Conservation (phyloP, 2,329 filamentous ascomycete genomes). For the Trichophaea hybrida region DNA sequence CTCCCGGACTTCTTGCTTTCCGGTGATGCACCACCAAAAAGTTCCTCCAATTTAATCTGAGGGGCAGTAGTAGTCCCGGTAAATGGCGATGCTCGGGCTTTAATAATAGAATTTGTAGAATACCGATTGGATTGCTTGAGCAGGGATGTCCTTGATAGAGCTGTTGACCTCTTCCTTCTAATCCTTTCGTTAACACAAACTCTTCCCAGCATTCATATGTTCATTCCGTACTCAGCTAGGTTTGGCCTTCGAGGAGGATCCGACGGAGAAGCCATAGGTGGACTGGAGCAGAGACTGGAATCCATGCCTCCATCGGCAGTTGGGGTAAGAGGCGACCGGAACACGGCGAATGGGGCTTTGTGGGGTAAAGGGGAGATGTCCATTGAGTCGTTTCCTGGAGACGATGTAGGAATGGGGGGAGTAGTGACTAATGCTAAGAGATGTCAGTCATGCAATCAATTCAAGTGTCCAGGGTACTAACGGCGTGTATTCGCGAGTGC, state of each 20-base stretch:
- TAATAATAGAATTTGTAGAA: conserved; percentile 40
- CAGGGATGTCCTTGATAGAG: conserved; percentile 59
- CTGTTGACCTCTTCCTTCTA: conserved; percentile 50
- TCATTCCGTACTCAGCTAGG: conserved; percentile 18
- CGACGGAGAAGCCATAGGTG: conserved; percentile 12
- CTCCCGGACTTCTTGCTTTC: conserved; percentile 16
- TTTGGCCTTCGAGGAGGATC: conserved; percentile 11
- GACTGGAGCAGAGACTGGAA: conserved; percentile 17
- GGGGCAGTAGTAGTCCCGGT: conserved; percentile 69
- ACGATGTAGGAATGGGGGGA: conserved; percentile 71
- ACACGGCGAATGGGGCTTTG: conserved; percentile 49
- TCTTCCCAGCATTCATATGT: not conserved
- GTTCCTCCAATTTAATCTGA: conserved; percentile 34
- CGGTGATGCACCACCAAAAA: conserved; percentile 24
- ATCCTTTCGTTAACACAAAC: conserved; percentile 14
- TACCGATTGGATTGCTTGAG: conserved; percentile 34
- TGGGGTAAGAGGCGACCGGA: conserved; percentile 14
- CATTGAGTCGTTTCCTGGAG: conserved; percentile 71
- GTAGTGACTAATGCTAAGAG: conserved; percentile 59
- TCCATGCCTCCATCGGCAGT: conserved; percentile 25
- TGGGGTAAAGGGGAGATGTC: conserved; percentile 87
- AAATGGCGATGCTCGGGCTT: conserved; percentile 34
- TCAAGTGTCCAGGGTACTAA: conserved; percentile 25
- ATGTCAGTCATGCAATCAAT: conserved; percentile 50
- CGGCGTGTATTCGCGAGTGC: conserved; percentile 8